These are phyloP conservation scores for Prunus armeniaca DNA, from an alignment of 306 rosid species.

Conservation along the genomic window DNA sequence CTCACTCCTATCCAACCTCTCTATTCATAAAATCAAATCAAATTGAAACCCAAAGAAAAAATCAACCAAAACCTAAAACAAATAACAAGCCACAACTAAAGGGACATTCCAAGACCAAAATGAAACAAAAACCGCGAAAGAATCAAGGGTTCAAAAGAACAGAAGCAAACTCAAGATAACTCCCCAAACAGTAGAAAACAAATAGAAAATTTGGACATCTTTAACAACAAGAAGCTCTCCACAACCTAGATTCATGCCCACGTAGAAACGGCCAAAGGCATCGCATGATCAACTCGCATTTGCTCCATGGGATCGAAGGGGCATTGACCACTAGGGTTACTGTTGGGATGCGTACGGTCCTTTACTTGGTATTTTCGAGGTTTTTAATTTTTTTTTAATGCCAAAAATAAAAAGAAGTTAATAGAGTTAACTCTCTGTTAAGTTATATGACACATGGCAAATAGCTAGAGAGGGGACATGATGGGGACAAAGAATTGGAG, in stretches of 20 bases:
- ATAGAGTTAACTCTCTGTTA: too few relatives aligned
- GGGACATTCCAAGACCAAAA: background rate
- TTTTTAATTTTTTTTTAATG: too few relatives aligned
- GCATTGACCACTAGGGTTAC: background rate
- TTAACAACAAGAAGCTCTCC: conserved; percentile 98
- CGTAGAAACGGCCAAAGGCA: conserved; percentile 92
- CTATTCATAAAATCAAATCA: background rate
- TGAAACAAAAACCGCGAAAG: background rate
- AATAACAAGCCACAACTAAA: background rate
- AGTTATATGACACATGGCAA: too few relatives aligned
- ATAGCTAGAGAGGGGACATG: too few relatives aligned
- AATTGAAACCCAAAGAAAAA: background rate
- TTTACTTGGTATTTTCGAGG: accelerated
- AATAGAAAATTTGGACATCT: conserved; percentile 41
- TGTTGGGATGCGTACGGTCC: too few relatives aligned
- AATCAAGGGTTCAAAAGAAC: background rate
- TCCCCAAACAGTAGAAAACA: background rate
- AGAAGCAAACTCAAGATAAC: background rate
- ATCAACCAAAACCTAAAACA: background rate
- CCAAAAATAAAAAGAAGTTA: too few relatives aligned
- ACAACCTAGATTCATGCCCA: conserved; percentile 97
- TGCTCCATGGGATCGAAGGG: conserved; percentile 91
- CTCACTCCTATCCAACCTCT: too few relatives aligned
- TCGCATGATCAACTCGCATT: conserved; percentile 96
- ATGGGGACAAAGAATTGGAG: too few relatives aligned